Evolutionary conservation across 345 rosid species (phyloP).

Genomic region (Fremontodendron californicum): DNA sequence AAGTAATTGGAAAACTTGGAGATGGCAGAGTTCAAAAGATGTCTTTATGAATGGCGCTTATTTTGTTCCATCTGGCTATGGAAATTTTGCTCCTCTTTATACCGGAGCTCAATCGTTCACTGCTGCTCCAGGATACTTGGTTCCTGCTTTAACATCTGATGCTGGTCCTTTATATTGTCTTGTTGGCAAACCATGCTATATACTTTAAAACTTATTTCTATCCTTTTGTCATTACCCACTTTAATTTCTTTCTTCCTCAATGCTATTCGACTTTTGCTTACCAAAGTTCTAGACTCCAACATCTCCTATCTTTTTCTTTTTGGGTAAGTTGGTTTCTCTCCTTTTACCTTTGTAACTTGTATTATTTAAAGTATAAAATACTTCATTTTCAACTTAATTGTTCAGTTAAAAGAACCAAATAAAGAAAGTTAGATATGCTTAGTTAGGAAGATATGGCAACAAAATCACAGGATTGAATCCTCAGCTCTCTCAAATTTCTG

Average conservation of each 20-base stretch:
- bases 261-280: not conserved
- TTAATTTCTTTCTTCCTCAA: not conserved
- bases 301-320: no score
- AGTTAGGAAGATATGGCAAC: not conserved
- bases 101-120: conserved; percentile 44
- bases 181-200: conserved; percentile 35
- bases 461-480: no score
- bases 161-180: conserved; percentile 64
- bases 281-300: not conserved
- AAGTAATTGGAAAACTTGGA: conserved; percentile 61
- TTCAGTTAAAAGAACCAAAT: conserved; percentile 2
- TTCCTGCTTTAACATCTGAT: conserved; percentile 62
- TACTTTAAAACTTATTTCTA: not conserved
- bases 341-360: not conserved
- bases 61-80: conserved; percentile 84
- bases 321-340: not conserved
- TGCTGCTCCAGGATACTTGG: conserved; percentile 56
- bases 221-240: not conserved
- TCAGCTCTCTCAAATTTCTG: not conserved
- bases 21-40: conserved; percentile 81
- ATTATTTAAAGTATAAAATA: not conserved
- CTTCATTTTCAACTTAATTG: not conserved
- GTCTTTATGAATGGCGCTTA: conserved; percentile 75
- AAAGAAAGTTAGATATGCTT: not conserved
- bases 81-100: conserved; percentile 50